These are phyloP conservation scores for Thecaphora frezii DNA, from an alignment of 1,284 basidiomycete genomes.

Conservation along the genomic window DNA sequence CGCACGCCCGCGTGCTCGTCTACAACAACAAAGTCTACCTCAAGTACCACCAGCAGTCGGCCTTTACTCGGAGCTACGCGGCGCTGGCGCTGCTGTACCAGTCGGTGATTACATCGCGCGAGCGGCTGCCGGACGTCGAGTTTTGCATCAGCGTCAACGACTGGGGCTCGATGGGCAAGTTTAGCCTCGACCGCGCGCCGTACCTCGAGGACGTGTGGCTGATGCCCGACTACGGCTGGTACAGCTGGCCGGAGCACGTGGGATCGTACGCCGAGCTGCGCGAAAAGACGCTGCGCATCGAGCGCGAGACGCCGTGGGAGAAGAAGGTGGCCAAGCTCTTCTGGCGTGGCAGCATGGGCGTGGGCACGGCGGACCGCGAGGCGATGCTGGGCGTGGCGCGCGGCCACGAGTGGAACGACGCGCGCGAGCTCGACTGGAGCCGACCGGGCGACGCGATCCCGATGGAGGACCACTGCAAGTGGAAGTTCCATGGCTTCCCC, in stretches of 20 bases:
- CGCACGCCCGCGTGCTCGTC: slow-evolving; percentile 49
- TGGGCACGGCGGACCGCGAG: slow-evolving; percentile 48
- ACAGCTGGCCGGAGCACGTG: slow-evolving; percentile 52
- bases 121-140: slow-evolving; percentile 54
- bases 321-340: slow-evolving; percentile 43
- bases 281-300: slow-evolving; percentile 29
- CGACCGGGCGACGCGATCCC: slow-evolving; percentile 19
- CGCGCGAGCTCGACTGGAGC: slow-evolving; percentile 40
- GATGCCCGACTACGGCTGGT: slow-evolving; percentile 57
- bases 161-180: slow-evolving; percentile 52
- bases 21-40: slow-evolving; percentile 52
- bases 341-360: slow-evolving; percentile 49
- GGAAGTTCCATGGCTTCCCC: slow-evolving; percentile 54
- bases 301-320: slow-evolving; percentile 35
- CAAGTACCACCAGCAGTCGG: slow-evolving; percentile 46
- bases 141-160: slow-evolving; percentile 52
- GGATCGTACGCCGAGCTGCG: slow-evolving; percentile 48
- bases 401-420: slow-evolving; percentile 46
- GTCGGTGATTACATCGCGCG: slow-evolving; percentile 34
- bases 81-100: slow-evolving; percentile 44
- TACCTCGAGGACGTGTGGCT: slow-evolving; percentile 52
- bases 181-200: slow-evolving; percentile 41
- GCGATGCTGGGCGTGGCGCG: slow-evolving; percentile 26
- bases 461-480: slow-evolving; percentile 54
- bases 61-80: slow-evolving; percentile 40